Base-by-base conservation (phyloP, 805 yeast species). In the Candida manassasensis region DNA sequence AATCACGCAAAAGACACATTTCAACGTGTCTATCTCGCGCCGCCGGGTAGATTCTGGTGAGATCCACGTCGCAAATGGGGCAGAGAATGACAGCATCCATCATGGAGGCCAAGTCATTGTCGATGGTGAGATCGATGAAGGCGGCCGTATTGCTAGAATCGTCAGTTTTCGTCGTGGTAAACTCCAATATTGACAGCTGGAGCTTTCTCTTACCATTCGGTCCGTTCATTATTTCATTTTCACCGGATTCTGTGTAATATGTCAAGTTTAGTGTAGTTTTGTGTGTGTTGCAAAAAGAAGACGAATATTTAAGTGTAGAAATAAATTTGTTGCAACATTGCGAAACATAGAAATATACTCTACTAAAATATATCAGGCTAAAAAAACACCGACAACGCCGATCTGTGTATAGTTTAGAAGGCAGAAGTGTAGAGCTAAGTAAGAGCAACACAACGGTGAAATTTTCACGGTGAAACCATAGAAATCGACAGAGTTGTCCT, bases 1-100 rank as follows among this genome's bases (percentile, higher is more conserved):
- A 61, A 12, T 27, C 43, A 16, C 48, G 37, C 15, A 52, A 57
- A 3, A 75, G 49, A 44, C 87, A 80, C 21, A 59, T 55, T 37
- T 77, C 79, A 12, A 79, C 82, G 48, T 80, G 87, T 3, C 59
- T 52, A 6, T 65, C 68, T 27, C 83, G 56, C 18, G 62, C 66
- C 21, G 61, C 62, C 4, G 77, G 40, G 3, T 59, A 48, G 13
- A 73, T 53, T 2, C 39, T 38, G 2, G 69, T 57, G 15, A 80
- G 42, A 28, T 65, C 52, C 2, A 57, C 35, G 5, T 40, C 36
- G 44, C 87, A 80, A 1, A 79, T 52, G 0, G 85, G 86, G 47
- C 87, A 80, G 12, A 15, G n/a, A 7, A 25, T 16, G 10, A 14
- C 18, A 15, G 17, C 5, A 32, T 18, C 35, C 14, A 28, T 4